Percentiles rank a stretch among this genome's conserved stretches.
These are phyloP conservation scores for Phaeosphaeria sp. DNA, from an alignment of 2,329 filamentous ascomycete species.

Conservation along the genomic window DNA sequence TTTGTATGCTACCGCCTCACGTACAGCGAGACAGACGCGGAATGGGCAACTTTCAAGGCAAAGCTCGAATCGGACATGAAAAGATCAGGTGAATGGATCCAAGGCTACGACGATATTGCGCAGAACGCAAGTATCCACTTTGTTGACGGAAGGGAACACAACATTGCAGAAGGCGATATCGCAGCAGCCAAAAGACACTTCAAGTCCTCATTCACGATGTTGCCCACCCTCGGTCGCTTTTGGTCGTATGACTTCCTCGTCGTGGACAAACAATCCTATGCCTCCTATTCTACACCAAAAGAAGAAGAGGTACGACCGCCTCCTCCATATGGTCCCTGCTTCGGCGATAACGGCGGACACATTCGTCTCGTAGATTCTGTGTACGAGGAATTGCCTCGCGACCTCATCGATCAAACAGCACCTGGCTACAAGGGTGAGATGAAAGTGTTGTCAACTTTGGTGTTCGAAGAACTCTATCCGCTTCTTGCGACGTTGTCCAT, in stretches of 20 bases:
- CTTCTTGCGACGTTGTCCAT: slow-evolving; percentile 8
- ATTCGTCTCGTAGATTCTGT: slow-evolving; percentile 14
- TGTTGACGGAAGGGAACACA: slow-evolving; percentile 18
- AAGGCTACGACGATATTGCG: slow-evolving; percentile 17
- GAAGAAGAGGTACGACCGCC: neutral
- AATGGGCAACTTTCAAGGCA: slow-evolving; percentile 21
- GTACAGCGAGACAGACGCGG: slow-evolving; percentile 18
- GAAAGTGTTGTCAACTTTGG: slow-evolving; percentile 12
- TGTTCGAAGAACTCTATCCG: slow-evolving; percentile 13
- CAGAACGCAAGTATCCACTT: slow-evolving; percentile 10
- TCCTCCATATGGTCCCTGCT: slow-evolving; percentile 10
- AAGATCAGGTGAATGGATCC: slow-evolving; percentile 18
- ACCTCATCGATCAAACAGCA: slow-evolving; percentile 3
- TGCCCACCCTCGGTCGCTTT: slow-evolving; percentile 12
- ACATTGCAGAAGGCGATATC: slow-evolving; percentile 26
- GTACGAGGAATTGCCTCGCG: neutral
- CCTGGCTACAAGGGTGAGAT: slow-evolving; percentile 13
- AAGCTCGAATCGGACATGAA: slow-evolving; percentile 20
- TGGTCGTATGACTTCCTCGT: slow-evolving; percentile 23
- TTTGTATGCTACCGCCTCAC: slow-evolving; percentile 28
- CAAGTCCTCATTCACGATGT: slow-evolving; percentile 9
- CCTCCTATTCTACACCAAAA: slow-evolving; percentile 6
- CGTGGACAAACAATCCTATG: slow-evolving; percentile 15
- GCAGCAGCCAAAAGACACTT: slow-evolving; percentile 20
- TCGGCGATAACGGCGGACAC: slow-evolving; percentile 15